These are phyloP conservation scores for Tolypocladium album DNA, from an alignment of 2,329 filamentous ascomycete species.

Conservation along the genomic window DNA sequence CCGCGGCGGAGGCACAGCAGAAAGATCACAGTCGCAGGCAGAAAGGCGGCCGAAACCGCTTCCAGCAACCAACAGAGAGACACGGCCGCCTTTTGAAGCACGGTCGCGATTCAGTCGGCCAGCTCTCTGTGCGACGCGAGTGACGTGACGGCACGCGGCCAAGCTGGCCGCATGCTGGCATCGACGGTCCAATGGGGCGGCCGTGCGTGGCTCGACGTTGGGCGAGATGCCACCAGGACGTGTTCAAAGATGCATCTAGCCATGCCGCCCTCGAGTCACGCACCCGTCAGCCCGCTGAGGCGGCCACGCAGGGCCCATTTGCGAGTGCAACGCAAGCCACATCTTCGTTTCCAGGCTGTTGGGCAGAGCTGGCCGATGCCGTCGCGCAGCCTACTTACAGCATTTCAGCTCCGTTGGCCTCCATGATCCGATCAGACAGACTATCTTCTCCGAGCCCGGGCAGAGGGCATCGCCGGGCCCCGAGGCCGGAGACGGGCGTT, in stretches of 20 bases:
- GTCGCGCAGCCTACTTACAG: too few species aligned
- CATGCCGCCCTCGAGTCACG: background rate
- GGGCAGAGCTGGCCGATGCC: too few species aligned
- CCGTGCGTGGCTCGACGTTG: slow-evolving; percentile 1
- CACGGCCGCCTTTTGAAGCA: too few species aligned
- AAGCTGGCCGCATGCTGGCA: background rate
- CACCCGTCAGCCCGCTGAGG: background rate
- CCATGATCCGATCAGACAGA: too few species aligned
- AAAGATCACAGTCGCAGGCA: background rate
- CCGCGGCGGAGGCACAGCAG: background rate
- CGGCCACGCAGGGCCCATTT: background rate
- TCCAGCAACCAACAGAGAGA: background rate
- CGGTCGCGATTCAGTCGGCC: background rate
- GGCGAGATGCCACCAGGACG: background rate
- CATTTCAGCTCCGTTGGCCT: too few species aligned
- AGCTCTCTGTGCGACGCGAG: background rate
- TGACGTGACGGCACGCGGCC: background rate
- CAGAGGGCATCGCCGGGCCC: too few species aligned
- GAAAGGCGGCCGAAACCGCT: background rate
- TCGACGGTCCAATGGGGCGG: background rate
- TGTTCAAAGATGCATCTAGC: background rate
- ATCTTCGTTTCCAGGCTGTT: too few species aligned
- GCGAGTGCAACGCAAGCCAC: too few species aligned
- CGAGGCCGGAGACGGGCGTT: too few species aligned
- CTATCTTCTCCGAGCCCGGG: too few species aligned